These are phyloP conservation scores for Gossypium arboreum DNA, from an alignment of 345 rosid species.

Conservation along the genomic window DNA sequence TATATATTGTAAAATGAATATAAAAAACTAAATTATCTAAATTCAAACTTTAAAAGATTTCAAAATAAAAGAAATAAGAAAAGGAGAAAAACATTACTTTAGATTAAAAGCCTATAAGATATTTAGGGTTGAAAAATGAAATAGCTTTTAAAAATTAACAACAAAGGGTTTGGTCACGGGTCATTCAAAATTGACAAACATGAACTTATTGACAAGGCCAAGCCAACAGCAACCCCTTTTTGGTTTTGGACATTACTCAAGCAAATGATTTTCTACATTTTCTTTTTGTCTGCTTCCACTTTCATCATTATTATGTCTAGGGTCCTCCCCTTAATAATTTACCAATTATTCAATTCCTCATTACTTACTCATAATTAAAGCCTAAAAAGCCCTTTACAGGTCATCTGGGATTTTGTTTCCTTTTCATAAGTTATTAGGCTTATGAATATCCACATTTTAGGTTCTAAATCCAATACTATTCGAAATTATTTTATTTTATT, in stretches of 20 bases:
- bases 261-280: not conserved
- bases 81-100: too few species aligned
- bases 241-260: not conserved
- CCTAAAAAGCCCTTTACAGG: not conserved
- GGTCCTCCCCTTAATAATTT: not conserved
- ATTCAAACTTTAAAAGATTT: too few species aligned
- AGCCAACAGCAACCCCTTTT: conserved; percentile 26
- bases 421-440: not conserved
- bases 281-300: not conserved
- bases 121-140: too few species aligned
- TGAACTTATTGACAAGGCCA: conserved; percentile 38
- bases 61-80: too few species aligned
- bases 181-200: not conserved
- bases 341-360: not conserved
- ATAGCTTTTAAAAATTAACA: not conserved
- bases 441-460: too few species aligned
- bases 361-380: not conserved
- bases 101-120: too few species aligned
- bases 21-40: too few species aligned
- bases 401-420: not conserved
- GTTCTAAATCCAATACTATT: too few species aligned
- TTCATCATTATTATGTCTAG: not conserved
- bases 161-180: not conserved
- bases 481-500: too few species aligned
- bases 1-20: too few species aligned